Base-by-base conservation (phyloP, 768 basidiomycete species). In the Lactarius indigo region DNA sequence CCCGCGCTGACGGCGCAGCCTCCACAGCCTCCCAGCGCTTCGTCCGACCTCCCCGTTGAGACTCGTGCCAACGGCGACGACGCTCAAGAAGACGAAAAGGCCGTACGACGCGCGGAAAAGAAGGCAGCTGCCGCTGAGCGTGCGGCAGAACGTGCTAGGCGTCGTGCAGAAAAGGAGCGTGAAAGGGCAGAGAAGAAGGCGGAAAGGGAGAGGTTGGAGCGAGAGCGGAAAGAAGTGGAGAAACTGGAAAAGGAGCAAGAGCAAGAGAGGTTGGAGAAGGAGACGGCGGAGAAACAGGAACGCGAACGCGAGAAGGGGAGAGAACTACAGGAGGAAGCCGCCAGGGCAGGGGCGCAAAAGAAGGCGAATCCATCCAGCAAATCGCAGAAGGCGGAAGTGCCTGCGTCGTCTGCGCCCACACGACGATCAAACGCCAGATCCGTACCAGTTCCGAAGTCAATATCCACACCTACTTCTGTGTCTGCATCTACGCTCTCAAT, bases 101-200 rank as follows among this genome's bases (percentile, higher is more conserved):
- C 86, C 37, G 84, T 82, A 59, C 57, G 62, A 54, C 66, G 66
- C n/a, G 62, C 58, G 50, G 66, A 67, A 20, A 90, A 85, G 78
- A 88, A 87, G 71, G 85, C 81, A 13, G 85, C 81, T 5, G 86
- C 85, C 4, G 81, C 79, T 1, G 87, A 87, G 70, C 86, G 87
- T 68, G 84, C 86, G 1, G 81, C 83, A 2, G 87, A 89, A 72
- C 78, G 87, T 70, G 82, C 84, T 72, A 84, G 81, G 68, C 86
- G 87, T 66, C 85, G 86, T 69, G 84, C 85, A 0, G 81, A 83
- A 3, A 87, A 89, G 73, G 78, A 86, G 68, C 83, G 83, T 72
- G 84, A 82, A 65, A 73, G 75, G 3, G 84, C 82, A 1, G 82
- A 85, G 71, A 86, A 87, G 73, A 89, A 85, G 72, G 85, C 84